Evolutionary conservation across 331 rosid species (phyloP).

Genomic region (Spiraea crenata): DNA sequence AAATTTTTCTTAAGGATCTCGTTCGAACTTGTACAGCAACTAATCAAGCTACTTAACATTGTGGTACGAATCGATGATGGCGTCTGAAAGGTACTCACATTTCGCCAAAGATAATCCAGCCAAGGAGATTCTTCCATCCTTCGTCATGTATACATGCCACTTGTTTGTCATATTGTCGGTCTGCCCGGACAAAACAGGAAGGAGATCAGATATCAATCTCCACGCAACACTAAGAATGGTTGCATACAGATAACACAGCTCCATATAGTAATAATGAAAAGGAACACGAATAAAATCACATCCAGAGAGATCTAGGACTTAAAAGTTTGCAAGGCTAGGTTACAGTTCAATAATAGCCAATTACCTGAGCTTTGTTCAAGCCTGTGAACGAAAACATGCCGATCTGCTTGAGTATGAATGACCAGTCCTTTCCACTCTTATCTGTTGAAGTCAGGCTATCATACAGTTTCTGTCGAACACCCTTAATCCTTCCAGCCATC

Average conservation of each 20-base stretch:
- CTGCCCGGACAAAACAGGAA: slow-evolving; percentile 38
- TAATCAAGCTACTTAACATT: slow-evolving; percentile 45
- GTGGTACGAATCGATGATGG: slow-evolving; percentile 81
- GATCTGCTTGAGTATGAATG: slow-evolving; percentile 86
- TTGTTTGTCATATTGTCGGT: slow-evolving; percentile 87
- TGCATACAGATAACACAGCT: not conserved
- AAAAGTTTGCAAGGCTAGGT: not conserved
- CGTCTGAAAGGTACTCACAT: slow-evolving; percentile 92
- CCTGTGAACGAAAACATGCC: slow-evolving; percentile 99
- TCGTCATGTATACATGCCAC: slow-evolving; percentile 98
- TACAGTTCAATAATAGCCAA: slow-evolving; percentile 11
- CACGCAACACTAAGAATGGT: not conserved
- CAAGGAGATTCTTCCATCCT: slow-evolving; percentile 95
- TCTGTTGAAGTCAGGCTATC: slow-evolving; percentile 73
- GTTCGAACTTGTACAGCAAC: slow-evolving; percentile 16
- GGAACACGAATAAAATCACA: not conserved
- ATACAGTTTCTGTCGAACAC: slow-evolving; percentile 74
- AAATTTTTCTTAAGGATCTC: slow-evolving; percentile 26
- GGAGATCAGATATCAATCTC: not conserved
- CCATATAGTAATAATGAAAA: not conserved
- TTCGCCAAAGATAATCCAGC: slow-evolving; percentile 91
- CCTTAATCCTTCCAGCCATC: slow-evolving; percentile 99
- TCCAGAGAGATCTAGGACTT: not conserved
- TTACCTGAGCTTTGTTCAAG: slow-evolving; percentile 77
- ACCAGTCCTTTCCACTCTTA: slow-evolving; percentile 97